phyloP scores from a whole-genome alignment of 139 green algal species.

The Nannochloris sp. region DNA sequence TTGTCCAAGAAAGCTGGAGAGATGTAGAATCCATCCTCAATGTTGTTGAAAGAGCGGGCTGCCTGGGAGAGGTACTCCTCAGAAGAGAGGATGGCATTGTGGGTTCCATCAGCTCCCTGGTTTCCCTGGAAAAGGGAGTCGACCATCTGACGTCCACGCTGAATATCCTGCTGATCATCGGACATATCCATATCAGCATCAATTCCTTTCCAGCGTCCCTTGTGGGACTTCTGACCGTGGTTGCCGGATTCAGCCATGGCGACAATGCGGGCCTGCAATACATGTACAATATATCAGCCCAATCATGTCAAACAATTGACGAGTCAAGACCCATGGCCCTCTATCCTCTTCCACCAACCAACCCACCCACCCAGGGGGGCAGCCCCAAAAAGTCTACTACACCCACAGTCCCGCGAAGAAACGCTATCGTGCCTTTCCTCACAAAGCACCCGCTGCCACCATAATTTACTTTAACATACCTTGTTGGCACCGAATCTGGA shows the following conservation, averaged over 20 bases:
- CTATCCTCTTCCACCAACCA: too few relatives aligned
- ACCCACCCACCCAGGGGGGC: too few relatives aligned
- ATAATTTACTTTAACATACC: neutral
- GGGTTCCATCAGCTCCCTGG: slow-evolving; percentile 61
- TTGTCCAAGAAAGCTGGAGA: slow-evolving; percentile 96
- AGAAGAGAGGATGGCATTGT: slow-evolving; percentile 81
- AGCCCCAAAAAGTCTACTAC: too few relatives aligned
- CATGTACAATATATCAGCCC: neutral
- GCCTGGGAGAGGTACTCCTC: slow-evolving; percentile 80
- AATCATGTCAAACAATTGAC: too few relatives aligned
- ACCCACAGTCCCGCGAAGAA: too few relatives aligned
- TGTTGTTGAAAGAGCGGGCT: slow-evolving; percentile 71
- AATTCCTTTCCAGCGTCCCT: slow-evolving; percentile 76
- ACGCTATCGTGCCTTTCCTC: too few relatives aligned
- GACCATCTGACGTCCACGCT: slow-evolving; percentile 83
- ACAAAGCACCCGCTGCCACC: too few relatives aligned
- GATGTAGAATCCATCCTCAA: slow-evolving; percentile 97
- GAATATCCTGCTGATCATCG: slow-evolving; percentile 97
- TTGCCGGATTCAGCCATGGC: neutral
- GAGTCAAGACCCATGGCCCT: too few relatives aligned
- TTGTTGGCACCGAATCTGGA: slow-evolving; percentile 10
- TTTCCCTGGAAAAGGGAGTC: slow-evolving; percentile 88
- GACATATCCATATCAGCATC: slow-evolving; percentile 78
- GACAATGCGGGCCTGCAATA: slow-evolving; percentile 10
- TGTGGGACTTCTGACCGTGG: slow-evolving; percentile 26